Evolutionary conservation across 1,139 yeast genomes (phyloP).

Genomic region (Taphrina flavorubra): DNA sequence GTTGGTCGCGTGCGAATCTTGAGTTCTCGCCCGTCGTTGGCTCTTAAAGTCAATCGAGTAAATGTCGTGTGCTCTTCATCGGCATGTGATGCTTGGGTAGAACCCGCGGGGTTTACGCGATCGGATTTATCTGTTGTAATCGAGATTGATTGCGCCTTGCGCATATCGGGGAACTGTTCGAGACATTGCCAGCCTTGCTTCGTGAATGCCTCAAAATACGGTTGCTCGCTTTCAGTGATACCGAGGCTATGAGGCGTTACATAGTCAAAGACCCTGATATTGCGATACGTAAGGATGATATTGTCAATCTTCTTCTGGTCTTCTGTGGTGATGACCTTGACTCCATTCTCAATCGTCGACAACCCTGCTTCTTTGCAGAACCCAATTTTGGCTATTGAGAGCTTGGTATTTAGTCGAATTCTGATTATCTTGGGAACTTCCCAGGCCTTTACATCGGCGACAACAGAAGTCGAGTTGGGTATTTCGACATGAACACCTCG

Average conservation of each 20-base stretch:
- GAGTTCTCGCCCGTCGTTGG: slow-evolving; percentile 22
- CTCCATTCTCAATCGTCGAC: slow-evolving; percentile 4
- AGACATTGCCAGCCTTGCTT: slow-evolving; percentile 31
- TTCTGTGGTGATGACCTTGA: not conserved
- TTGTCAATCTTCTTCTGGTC: not conserved
- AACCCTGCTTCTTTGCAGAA: slow-evolving; percentile 31
- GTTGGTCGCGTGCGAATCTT: slow-evolving; percentile 14
- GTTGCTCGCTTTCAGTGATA: slow-evolving; percentile 15
- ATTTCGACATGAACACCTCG: slow-evolving; percentile 29
- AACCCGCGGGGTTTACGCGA: no score
- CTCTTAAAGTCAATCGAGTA: slow-evolving; percentile 14
- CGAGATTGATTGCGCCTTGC: not conserved
- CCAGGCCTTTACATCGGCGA: slow-evolving; percentile 22
- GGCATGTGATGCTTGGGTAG: not conserved
- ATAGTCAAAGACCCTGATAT: slow-evolving; percentile 26
- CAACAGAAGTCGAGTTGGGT: not conserved
- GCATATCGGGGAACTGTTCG: slow-evolving; percentile 20
- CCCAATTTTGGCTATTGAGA: slow-evolving; percentile 27
- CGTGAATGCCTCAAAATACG: slow-evolving; percentile 30
- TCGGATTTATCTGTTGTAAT: not conserved
- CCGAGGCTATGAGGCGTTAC: slow-evolving; percentile 22
- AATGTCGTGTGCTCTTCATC: not conserved
- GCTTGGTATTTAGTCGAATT: slow-evolving; percentile 18
- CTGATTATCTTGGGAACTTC: slow-evolving; percentile 8
- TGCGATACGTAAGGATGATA: slow-evolving; percentile 21